Evolutionary conservation across 129 eudicot genomes (phyloP), one percentile per base, ranked within the genome.

Genomic region (Gnaphalium uliginosum): DNA sequence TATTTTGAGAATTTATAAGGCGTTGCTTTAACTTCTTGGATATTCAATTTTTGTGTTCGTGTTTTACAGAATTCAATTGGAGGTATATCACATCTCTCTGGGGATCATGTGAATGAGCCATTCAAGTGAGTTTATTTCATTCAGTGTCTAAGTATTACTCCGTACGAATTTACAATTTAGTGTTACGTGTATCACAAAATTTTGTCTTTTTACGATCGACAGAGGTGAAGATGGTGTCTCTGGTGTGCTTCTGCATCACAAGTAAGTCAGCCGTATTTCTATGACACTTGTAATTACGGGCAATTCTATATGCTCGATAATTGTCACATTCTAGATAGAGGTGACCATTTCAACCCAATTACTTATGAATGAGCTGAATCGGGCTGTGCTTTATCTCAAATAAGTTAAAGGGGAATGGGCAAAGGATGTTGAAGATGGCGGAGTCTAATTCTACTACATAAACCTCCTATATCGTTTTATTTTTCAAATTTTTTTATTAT

Each of bases 141-240:
- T 13, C 0, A 13, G 10, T 50, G 29, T 60, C 33, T 33, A 9
- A 66, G 53, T 46, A 46, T 14, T 46, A 14, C 53, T 46, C 53
- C n/a, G n/a, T 46, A 46, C 53, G 5, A 73, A 4, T 43, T 11
- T 25, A 35, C 6, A 24, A 1, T n/a, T 25, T 39, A 6, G 29
- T 46, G 19, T 19, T 69, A 33, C 46, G 8, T 58, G 14, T 29
- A 72, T 9, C 29, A 18, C 23, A 25, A 57, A 6, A 15, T 70
- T 59, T 54, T 24, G 15, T 53, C 23, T 72, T 60, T 24, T 63
- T 56, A 14, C 5, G 41, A 72, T 63, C 72, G 39, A 46, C 70
- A 93, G 98, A 14, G 92, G 91, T 23, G 93, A 87, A 85, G 98
- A 93, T 78, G 96, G 98, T 79, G 98, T 93, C 61, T 90, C 96